Percentiles rank a stretch among this genome's conserved stretches.
Evolutionary conservation across 2,329 filamentous ascomycete species (phyloP).

Genomic region (Penicillium capsulatum): DNA sequence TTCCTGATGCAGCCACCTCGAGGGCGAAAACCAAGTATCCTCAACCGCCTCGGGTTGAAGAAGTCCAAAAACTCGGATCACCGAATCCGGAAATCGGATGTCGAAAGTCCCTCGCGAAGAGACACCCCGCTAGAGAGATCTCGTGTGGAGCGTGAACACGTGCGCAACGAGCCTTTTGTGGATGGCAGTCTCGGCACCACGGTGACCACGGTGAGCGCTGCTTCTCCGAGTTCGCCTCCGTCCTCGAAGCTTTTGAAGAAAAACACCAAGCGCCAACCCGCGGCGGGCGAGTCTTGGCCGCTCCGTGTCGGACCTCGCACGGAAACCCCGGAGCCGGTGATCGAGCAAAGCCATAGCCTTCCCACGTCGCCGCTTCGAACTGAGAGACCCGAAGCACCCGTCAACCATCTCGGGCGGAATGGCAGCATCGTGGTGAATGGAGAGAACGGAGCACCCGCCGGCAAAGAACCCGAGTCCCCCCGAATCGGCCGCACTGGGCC

Average conservation of each 20-base stretch:
- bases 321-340: constrained; percentile 7
- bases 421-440: constrained; percentile 13
- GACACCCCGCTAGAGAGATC: constrained; percentile 61
- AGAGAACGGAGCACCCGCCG: constrained; percentile 1
- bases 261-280: constrained; percentile 19
- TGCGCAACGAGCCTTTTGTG: constrained; percentile 24
- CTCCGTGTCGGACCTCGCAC: constrained; percentile 11
- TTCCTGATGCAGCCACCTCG: constrained; percentile 31
- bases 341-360: constrained; percentile 10
- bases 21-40: constrained; percentile 28
- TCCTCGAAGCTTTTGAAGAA: constrained; percentile 31
- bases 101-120: constrained; percentile 57
- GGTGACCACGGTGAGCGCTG: constrained; percentile 22
- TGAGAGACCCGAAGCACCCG: constrained; percentile 1
- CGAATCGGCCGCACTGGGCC: constrained; percentile 5
- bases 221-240: constrained; percentile 11
- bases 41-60: constrained; percentile 33
- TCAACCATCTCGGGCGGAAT: constrained; percentile 4
- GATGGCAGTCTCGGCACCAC: constrained; percentile 7
- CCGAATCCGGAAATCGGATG: constrained; percentile 50
- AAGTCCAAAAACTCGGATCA: constrained; percentile 26
- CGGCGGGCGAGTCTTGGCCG: constrained; percentile 25
- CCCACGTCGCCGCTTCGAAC: constrained; percentile 5
- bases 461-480: constrained; percentile 9
- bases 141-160: constrained; percentile 44